A percentile compares a stretch with the other conserved stretches of the same genome.
These are phyloP conservation scores for Lodderomyces beijingensis DNA, from an alignment of 1,139 yeast species.

Conservation along the genomic window DNA sequence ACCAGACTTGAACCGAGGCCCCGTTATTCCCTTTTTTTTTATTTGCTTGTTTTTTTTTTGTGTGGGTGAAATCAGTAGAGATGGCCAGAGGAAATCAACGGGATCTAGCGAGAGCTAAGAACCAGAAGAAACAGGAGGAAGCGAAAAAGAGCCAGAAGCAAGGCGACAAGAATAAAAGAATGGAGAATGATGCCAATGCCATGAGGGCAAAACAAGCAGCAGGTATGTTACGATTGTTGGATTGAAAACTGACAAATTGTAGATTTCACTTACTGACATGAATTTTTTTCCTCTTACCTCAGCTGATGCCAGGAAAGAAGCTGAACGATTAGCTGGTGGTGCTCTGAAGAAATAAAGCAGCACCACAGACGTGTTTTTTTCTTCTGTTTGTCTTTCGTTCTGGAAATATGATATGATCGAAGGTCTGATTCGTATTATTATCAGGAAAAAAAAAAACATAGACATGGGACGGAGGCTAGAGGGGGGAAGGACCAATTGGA, in stretches of 20 bases:
- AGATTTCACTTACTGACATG: conserved; percentile 3
- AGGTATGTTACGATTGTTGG: conserved; percentile 45
- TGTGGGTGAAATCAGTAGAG: too few relatives aligned
- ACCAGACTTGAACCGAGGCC: too few relatives aligned
- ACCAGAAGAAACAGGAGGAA: conserved; percentile 71
- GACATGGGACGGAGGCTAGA: too few relatives aligned
- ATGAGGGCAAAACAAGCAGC: conserved; percentile 85
- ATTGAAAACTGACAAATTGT: background rate
- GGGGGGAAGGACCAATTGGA: too few relatives aligned
- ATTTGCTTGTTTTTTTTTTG: too few relatives aligned
- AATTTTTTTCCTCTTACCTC: too few relatives aligned
- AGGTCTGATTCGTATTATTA: too few relatives aligned
- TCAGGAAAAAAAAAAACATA: too few relatives aligned
- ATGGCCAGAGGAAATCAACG: conserved; percentile 98
- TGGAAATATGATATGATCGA: too few relatives aligned
- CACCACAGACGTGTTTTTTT: too few relatives aligned
- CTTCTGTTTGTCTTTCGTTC: too few relatives aligned
- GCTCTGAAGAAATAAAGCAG: conserved; percentile 14
- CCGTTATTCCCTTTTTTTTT: too few relatives aligned
- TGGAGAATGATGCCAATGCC: conserved; percentile 84
- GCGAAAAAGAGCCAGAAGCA: conserved; percentile 59
- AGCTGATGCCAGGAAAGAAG: conserved; percentile 65
- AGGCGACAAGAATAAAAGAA: conserved; percentile 81
- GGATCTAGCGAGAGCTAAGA: conserved; percentile 88
- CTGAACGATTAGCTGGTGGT: conserved; percentile 18